phyloP scores from a whole-genome alignment of 2,329 filamentous ascomycete genomes.

The Colletotrichum shisoi region DNA sequence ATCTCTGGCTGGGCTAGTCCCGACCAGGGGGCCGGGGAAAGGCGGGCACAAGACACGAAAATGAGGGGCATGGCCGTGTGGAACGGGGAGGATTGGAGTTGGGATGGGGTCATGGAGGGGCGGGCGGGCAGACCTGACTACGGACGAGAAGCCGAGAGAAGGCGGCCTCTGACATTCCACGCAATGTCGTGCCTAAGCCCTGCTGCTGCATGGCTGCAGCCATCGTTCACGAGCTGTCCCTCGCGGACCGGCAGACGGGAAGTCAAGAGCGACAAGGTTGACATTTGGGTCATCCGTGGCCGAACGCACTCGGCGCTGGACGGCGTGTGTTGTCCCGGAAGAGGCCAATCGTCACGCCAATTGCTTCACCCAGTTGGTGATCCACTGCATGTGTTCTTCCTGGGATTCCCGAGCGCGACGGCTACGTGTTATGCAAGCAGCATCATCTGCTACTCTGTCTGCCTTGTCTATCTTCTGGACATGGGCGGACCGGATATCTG shows the following conservation, averaged over 20 bases:
- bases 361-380: constrained; percentile 17
- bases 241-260: constrained; percentile 23
- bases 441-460: not conserved
- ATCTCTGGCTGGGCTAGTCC: constrained; percentile 2
- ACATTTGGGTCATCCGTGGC: constrained; percentile 12
- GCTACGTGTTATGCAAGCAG: constrained; percentile 15
- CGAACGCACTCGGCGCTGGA: constrained; percentile 9
- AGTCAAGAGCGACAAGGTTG: constrained; percentile 7
- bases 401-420: constrained; percentile 21
- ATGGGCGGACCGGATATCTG: constrained; percentile 1
- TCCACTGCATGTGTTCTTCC: constrained; percentile 17
- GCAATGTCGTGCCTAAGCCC: constrained; percentile 1
- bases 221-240: not conserved
- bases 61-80: constrained; percentile 29
- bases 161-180: constrained; percentile 5
- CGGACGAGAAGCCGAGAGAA: not conserved
- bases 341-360: constrained; percentile 22
- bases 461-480: not conserved
- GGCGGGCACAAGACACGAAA: constrained; percentile 36
- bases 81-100: constrained; percentile 25
- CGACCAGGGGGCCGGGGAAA: constrained; percentile 33
- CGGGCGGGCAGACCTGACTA: constrained; percentile 8
- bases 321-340: not conserved
- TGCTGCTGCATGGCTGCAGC: constrained; percentile 19
- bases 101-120: constrained; percentile 33